Evolutionary conservation across 2,329 filamentous ascomycete genomes (phyloP).

Genomic region (Penicillium janthinellum): DNA sequence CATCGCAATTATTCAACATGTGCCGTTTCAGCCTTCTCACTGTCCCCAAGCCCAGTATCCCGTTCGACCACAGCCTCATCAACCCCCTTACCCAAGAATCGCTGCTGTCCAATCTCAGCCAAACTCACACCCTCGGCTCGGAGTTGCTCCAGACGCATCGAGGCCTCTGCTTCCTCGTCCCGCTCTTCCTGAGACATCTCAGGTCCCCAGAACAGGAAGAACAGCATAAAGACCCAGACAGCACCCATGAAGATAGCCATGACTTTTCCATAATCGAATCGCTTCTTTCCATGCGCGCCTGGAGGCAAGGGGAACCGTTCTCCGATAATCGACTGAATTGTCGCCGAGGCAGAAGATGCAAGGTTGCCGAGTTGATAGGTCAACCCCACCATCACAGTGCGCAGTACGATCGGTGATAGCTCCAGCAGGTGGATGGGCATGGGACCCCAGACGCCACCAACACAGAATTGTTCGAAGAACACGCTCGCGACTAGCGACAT

Average conservation of each 20-base stretch:
- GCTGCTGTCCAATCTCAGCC: constrained; percentile 22
- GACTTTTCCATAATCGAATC: constrained; percentile 48
- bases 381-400: constrained; percentile 39
- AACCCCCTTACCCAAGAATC: constrained; percentile 8
- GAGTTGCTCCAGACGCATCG: constrained; percentile 24
- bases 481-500: constrained; percentile 36
- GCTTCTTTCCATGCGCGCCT: constrained; percentile 29
- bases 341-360: constrained; percentile 45
- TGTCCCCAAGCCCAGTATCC: background rate
- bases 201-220: constrained; percentile 38
- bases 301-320: constrained; percentile 44
- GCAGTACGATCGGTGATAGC: constrained; percentile 37
- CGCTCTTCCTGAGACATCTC: constrained; percentile 34
- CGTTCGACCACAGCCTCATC: background rate
- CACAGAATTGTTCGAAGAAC: constrained; percentile 44
- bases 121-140: constrained; percentile 22
- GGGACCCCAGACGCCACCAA: constrained; percentile 42
- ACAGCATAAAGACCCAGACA: constrained; percentile 33
- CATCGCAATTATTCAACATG: constrained; percentile 1
- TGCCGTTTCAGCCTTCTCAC: constrained; percentile 4
- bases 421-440: constrained; percentile 45
- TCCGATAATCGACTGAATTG: constrained; percentile 47
- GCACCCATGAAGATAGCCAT: constrained; percentile 38
- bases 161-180: constrained; percentile 26
- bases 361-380: constrained; percentile 46